Evolutionary conservation across 2,329 filamentous ascomycete genomes (phyloP).

Genomic region (Botrytis tulipae): DNA sequence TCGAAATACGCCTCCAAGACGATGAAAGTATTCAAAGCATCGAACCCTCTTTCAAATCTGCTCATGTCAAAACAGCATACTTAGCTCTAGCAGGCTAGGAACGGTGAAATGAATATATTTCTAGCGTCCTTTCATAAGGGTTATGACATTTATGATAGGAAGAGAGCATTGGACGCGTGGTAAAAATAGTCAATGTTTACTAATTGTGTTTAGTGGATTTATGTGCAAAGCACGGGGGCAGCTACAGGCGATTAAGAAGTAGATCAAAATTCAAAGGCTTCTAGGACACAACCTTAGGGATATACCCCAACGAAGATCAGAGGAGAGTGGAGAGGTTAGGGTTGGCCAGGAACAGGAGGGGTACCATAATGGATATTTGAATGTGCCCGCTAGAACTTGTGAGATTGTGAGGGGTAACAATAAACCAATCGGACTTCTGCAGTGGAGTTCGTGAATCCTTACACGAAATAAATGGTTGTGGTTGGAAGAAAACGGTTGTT

Average conservation of each 20-base stretch:
- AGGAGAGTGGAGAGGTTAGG: conserved; percentile 33
- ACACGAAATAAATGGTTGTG: neutral
- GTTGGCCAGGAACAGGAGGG: conserved; percentile 42
- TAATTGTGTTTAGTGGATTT: neutral
- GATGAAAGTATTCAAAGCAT: neutral
- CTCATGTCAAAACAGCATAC: neutral
- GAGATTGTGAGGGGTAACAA: conserved; percentile 49
- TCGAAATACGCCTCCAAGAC: neutral
- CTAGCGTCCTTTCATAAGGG: neutral
- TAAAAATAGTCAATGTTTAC: neutral
- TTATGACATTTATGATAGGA: neutral
- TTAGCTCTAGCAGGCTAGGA: neutral
- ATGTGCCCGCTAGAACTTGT: neutral
- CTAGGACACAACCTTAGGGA: conserved; percentile 48
- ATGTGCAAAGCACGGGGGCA: neutral
- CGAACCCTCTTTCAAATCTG: neutral
- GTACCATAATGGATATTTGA: conserved; percentile 33
- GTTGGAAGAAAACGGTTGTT: neutral
- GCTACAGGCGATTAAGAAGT: conserved; percentile 40
- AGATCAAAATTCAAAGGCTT: conserved; percentile 40
- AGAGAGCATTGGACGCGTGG: neutral
- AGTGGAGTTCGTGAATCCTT: conserved; percentile 38
- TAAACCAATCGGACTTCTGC: conserved; percentile 21
- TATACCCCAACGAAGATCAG: conserved; percentile 44
- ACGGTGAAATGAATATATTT: neutral